Evolutionary conservation across 192 early-diverging fungal genomes (phyloP).

Genomic region (Dissophora globulifera): DNA sequence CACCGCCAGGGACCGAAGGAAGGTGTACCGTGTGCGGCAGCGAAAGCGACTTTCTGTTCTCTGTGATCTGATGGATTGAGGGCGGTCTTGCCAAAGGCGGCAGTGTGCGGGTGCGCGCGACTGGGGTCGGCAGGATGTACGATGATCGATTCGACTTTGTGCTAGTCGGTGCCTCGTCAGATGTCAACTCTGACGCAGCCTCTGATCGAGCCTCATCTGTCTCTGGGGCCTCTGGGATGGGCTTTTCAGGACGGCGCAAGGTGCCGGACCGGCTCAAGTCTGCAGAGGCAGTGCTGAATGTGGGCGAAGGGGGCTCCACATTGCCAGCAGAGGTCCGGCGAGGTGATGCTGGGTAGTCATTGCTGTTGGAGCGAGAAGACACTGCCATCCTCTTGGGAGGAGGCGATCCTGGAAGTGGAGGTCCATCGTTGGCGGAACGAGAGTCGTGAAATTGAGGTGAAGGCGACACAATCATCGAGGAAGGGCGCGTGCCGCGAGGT

Average conservation of each 20-base stretch:
- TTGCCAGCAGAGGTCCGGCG: constrained; percentile 10
- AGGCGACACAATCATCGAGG: constrained; percentile 45
- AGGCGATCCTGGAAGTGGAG: constrained; percentile 33
- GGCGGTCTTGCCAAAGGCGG: constrained; percentile 53
- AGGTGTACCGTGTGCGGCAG: constrained; percentile 11
- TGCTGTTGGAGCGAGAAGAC: constrained; percentile 30
- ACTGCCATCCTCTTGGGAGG: constrained; percentile 36
- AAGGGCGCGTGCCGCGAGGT: constrained; percentile 38
- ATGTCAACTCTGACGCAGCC: neutral
- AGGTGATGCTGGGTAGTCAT: constrained; percentile 21
- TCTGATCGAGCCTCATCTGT: neutral
- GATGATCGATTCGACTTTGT: constrained; percentile 31
- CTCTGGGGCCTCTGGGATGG: constrained; percentile 40
- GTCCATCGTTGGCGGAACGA: constrained; percentile 17
- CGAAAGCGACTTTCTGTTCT: constrained; percentile 20
- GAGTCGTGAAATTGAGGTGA: constrained; percentile 3
- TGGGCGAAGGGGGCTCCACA: neutral
- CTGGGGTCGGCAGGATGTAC: constrained; percentile 38
- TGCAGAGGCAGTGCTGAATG: constrained; percentile 10
- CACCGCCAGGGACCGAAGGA: constrained; percentile 20
- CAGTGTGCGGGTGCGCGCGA: constrained; percentile 31
- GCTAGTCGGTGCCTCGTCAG: neutral
- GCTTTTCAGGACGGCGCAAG: constrained; percentile 32
- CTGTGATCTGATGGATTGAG: constrained; percentile 33
- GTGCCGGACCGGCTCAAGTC: constrained; percentile 29